Evolutionary conservation across 768 basidiomycete species (phyloP).

Genomic region (Mrakia gelida): DNA sequence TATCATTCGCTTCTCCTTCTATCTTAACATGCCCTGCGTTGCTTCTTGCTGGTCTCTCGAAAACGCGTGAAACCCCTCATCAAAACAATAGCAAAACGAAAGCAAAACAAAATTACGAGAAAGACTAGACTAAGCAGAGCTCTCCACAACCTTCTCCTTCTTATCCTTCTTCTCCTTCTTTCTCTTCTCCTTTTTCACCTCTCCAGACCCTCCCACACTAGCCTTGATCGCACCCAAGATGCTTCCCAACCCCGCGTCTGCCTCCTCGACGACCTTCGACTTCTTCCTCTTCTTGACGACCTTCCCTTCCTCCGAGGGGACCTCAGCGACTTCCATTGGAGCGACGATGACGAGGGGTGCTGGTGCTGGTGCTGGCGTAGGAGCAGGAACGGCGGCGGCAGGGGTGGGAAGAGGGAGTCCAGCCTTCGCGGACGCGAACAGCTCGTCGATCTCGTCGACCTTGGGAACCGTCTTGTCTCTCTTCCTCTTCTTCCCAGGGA

Average conservation of each 20-base stretch:
- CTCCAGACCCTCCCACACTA: conserved; percentile 39
- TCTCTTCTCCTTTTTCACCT: conserved; percentile 8
- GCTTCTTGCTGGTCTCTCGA: too few relatives aligned
- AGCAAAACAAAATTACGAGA: too few relatives aligned
- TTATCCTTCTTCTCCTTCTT: conserved; percentile 18
- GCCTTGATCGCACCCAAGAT: conserved; percentile 60
- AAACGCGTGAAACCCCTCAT: too few relatives aligned
- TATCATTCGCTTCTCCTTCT: too few relatives aligned
- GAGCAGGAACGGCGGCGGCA: not conserved
- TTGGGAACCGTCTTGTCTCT: conserved; percentile 45
- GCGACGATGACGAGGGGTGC: not conserved
- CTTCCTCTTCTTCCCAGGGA: conserved; percentile 46
- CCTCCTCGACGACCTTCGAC: conserved; percentile 12
- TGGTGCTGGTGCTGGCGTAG: not conserved
- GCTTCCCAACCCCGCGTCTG: conserved; percentile 44
- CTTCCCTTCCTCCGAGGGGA: not conserved
- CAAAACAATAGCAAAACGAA: too few relatives aligned
- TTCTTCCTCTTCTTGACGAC: not conserved
- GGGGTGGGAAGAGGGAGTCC: conserved; percentile 43
- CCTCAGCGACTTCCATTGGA: not conserved
- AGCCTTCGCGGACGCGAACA: conserved; percentile 63
- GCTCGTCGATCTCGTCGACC: conserved; percentile 69
- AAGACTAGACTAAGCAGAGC: not conserved
- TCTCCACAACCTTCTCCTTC: conserved; percentile 22
- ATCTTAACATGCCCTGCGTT: too few relatives aligned